Conservation (phyloP, 73 alveolate species). For the Breviolum minutum region DNA sequence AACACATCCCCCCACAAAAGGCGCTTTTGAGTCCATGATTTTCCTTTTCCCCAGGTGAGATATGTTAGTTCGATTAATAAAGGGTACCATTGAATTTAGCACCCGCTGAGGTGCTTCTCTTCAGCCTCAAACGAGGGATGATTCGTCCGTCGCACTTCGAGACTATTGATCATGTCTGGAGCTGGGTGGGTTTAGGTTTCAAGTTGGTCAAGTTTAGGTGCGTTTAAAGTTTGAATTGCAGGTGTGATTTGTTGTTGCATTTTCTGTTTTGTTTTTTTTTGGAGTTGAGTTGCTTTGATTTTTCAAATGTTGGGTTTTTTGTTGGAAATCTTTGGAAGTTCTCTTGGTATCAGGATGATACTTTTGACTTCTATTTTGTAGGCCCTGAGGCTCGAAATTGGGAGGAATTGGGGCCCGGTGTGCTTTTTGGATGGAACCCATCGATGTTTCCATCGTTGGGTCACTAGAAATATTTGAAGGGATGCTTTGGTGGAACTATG, state of each 20-base stretch:
- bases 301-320: background rate
- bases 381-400: background rate
- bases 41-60: too few relatives aligned
- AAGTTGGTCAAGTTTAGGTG: background rate
- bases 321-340: background rate
- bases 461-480: too few relatives aligned
- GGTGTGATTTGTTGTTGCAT: background rate
- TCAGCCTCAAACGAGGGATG: slow-evolving; percentile 89
- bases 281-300: background rate
- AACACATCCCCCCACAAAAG: too few relatives aligned
- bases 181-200: background rate
- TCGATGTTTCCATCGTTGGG: too few relatives aligned
- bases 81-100: background rate
- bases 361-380: slow-evolving; percentile 44
- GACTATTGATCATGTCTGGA: slow-evolving; percentile 8
- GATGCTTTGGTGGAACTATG: too few relatives aligned
- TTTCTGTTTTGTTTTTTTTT: background rate
- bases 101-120: slow-evolving; percentile 5
- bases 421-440: too few relatives aligned
- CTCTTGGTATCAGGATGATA: slow-evolving; percentile 2
- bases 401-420: background rate
- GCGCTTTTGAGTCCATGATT: too few relatives aligned
- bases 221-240: background rate
- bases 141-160: slow-evolving; percentile 82
- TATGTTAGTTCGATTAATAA: too few relatives aligned